These are phyloP conservation scores for Mucor ambiguus DNA, from an alignment of 371 early-diverging fungal genomes.

Conservation along the genomic window DNA sequence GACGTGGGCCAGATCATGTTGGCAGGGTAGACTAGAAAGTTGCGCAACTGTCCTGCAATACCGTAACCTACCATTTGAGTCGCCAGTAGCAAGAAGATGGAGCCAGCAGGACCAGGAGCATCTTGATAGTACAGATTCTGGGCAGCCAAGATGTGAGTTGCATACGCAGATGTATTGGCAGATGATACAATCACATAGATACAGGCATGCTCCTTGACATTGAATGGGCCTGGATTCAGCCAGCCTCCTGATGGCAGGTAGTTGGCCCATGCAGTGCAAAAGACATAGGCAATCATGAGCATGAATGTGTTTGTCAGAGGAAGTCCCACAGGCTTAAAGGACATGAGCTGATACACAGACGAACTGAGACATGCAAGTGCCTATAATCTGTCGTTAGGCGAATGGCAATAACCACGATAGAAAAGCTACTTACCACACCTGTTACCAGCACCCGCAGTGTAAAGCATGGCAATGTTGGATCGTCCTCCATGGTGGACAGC, in stretches of 20 bases:
- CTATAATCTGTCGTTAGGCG: constrained; percentile 8
- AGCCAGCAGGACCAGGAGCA: constrained; percentile 45
- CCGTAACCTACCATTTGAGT: constrained; percentile 85
- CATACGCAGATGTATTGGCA: constrained; percentile 47
- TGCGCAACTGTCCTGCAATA: constrained; percentile 78
- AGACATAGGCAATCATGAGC: constrained; percentile 45
- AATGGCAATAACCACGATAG: too few relatives aligned
- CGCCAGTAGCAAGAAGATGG: constrained; percentile 56
- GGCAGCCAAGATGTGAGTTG: constrained; percentile 57
- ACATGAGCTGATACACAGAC: constrained; percentile 45
- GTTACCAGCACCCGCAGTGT: constrained; percentile 35
- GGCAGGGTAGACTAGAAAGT: constrained; percentile 80
- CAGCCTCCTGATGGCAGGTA: constrained; percentile 33
- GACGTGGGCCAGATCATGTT: constrained; percentile 89
- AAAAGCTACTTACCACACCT: constrained; percentile 31
- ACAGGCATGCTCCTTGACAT: constrained; percentile 45
- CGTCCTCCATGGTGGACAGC: constrained; percentile 38
- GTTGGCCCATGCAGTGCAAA: constrained; percentile 37
- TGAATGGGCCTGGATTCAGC: constrained; percentile 53
- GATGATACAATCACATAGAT: constrained; percentile 44
- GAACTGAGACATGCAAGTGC: constrained; percentile 40
- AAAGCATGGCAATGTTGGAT: constrained; percentile 29
- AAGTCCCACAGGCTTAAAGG: constrained; percentile 45
- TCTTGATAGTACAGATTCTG: constrained; percentile 56
- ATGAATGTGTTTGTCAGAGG: constrained; percentile 45